phyloP scores from a whole-genome alignment of 805 yeast genomes.

The Starmerella vaccinii region DNA sequence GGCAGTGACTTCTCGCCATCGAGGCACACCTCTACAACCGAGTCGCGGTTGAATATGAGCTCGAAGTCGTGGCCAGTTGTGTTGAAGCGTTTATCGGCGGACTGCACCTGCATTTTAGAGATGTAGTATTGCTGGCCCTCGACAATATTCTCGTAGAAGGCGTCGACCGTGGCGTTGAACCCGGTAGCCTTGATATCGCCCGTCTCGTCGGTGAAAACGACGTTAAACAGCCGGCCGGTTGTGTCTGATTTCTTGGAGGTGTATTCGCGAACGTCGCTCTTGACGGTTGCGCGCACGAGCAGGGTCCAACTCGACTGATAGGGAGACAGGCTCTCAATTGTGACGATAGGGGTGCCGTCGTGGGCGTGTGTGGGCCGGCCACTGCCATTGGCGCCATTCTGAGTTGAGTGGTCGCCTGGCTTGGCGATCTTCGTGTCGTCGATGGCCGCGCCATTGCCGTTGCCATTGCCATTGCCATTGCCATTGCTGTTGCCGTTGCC shows the following conservation, averaged over 20 bases:
- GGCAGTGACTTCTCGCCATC: slow-evolving; percentile 50
- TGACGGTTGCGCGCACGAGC: slow-evolving; percentile 81
- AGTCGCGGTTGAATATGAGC: slow-evolving; percentile 67
- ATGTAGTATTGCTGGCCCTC: slow-evolving; percentile 86
- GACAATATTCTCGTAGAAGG: slow-evolving; percentile 60
- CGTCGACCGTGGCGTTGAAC: slow-evolving; percentile 77
- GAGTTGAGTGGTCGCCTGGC: slow-evolving; percentile 5
- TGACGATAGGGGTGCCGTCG: slow-evolving; percentile 3
- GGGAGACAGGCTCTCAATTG: slow-evolving; percentile 50
- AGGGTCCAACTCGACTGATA: slow-evolving; percentile 86
- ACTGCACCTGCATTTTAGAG: slow-evolving; percentile 70
- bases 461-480: not conserved
- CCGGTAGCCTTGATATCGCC: slow-evolving; percentile 96
- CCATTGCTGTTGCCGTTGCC: not conserved
- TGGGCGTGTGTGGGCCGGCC: slow-evolving; percentile 3
- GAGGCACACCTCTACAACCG: slow-evolving; percentile 56
- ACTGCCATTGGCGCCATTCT: not conserved
- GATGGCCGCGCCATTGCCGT: no score
- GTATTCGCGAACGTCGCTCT: slow-evolving; percentile 82
- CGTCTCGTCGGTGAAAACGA: slow-evolving; percentile 82
- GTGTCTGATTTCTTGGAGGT: slow-evolving; percentile 37
- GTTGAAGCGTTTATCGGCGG: slow-evolving; percentile 78
- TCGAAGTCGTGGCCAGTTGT: slow-evolving; percentile 82
- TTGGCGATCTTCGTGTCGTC: no score
- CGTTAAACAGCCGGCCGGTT: slow-evolving; percentile 81